A percentile compares a stretch with the other conserved stretches of the same genome.
These are phyloP conservation scores for Novakomyces olei DNA, from an alignment of 805 yeast genomes.

Conservation along the genomic window DNA sequence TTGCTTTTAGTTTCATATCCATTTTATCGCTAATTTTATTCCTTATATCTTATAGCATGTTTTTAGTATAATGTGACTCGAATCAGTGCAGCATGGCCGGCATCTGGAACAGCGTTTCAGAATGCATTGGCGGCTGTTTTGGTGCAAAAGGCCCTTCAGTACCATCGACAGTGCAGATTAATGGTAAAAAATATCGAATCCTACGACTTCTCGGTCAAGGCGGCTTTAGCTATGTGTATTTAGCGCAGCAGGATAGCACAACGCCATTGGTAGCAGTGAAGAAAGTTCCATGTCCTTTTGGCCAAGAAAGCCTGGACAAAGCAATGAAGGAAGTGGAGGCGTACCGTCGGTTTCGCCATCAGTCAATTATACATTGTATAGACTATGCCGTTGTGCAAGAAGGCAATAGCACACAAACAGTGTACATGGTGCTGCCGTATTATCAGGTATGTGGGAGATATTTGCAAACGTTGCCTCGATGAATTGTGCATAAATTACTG, in stretches of 20 bases:
- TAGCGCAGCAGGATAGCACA: constrained; percentile 32
- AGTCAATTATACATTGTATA: constrained; percentile 43
- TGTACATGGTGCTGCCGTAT: constrained; percentile 61
- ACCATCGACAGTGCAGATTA: not conserved
- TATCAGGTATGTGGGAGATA: no score
- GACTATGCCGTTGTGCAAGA: constrained; percentile 57
- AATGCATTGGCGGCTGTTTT: no score
- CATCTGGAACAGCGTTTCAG: no score
- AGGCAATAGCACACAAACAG: constrained; percentile 53
- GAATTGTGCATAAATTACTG: no score
- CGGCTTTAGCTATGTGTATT: constrained; percentile 67
- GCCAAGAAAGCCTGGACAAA: constrained; percentile 27
- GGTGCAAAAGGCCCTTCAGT: no score
- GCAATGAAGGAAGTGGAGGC: constrained; percentile 63
- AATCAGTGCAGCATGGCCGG: no score
- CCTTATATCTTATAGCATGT: no score
- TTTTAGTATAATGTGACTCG: no score
- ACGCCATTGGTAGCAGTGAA: constrained; percentile 47
- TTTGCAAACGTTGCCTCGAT: no score
- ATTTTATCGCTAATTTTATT: no score
- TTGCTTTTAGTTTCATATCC: no score
- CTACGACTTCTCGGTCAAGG: constrained; percentile 20
- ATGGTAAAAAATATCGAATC: not conserved
- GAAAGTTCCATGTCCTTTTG: constrained; percentile 72
- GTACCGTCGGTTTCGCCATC: constrained; percentile 46